Evolutionary conservation across 305 asterid genomes (phyloP).

Genomic region (Fraxinus xanthoxyloides): DNA sequence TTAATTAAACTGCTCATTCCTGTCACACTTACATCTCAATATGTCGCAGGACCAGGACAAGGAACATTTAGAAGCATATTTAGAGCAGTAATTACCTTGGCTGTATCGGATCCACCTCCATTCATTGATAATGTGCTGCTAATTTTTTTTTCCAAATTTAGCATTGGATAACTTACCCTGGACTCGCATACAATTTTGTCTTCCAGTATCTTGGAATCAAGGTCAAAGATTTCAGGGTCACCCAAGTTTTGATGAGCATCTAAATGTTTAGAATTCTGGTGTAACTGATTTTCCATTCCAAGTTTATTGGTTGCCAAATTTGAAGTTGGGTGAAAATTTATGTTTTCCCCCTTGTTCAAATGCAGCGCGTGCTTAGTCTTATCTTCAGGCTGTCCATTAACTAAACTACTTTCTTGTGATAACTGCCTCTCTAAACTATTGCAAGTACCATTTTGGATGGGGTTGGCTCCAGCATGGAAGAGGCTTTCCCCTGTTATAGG

Average conservation of each 20-base stretch:
- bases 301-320: conserved; percentile 39
- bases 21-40: neutral
- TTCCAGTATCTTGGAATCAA: conserved; percentile 36
- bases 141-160: conserved; percentile 66
- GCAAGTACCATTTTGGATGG: conserved; percentile 37
- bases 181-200: conserved; percentile 42
- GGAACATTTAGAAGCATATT: conserved; percentile 9
- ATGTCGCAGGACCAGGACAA: neutral
- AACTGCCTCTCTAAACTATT: conserved; percentile 38
- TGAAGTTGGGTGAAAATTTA: conserved; percentile 31
- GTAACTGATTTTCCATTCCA: conserved; percentile 40
- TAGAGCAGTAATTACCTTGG: conserved; percentile 45
- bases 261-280: conserved; percentile 32
- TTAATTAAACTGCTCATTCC: neutral
- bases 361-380: conserved; percentile 31
- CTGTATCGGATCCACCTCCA: conserved; percentile 35
- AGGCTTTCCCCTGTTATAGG: conserved; percentile 39
- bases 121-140: conserved; percentile 50
- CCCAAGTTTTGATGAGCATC: conserved; percentile 39
- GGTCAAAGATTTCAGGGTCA: conserved; percentile 37
- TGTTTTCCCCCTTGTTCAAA: conserved; percentile 39
- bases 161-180: conserved; percentile 41
- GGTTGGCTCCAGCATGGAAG: conserved; percentile 31
- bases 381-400: conserved; percentile 42
- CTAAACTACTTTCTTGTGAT: conserved; percentile 33